Base-by-base conservation (phyloP, 148 eudicot species). In the Talinum fruticosum region DNA sequence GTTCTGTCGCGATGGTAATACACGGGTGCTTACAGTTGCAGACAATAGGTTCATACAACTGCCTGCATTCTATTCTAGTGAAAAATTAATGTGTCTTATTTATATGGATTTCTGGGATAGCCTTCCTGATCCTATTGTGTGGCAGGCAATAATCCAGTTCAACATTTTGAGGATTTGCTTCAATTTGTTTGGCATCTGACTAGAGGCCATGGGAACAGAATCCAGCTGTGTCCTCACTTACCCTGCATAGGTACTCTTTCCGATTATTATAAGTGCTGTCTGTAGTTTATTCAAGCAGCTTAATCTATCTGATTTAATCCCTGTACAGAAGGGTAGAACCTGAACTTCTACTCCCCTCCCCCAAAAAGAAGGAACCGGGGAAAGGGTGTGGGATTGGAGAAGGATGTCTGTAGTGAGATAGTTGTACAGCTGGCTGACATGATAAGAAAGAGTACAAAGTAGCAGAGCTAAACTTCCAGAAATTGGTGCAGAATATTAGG, bases 91-190 rank as follows among this genome's bases (percentile, higher is more conserved):
- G 76, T 74, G 76, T 74, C 51, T 15, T 19, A 33, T 53, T 24
- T 34, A 59, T 44, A 32, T 54, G 53, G 44, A 34, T 73, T 23
- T 73, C 29, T 26, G 24, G 6, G 69, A 75, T 38, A 38, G 44
- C 44, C 6, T 10, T 38, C 44, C 44, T 38, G 2, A n/a, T n/a
- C n/a, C 8, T 38, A 38, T 41, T 75, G 69, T 75, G 78, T 41
- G 71, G 78, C 78, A 29, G 29, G 29, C 24, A 38, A 41, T 16
- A 2, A 75, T 49, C 16, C 54, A 49, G 14, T 16, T 61, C 77
- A 16, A 26, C 23, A 15, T n/a, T 38, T 54, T 75, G 51, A 75
- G 62, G 65, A 75, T n/a, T 76, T 26, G 12, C 71, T 66, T 41
- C 23, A 16, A 57, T 57, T 57, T n/a, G 64, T 30, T 62, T 37